Base-by-base conservation (phyloP, 257 asterid genomes). In the Penstemon eatonii region DNA sequence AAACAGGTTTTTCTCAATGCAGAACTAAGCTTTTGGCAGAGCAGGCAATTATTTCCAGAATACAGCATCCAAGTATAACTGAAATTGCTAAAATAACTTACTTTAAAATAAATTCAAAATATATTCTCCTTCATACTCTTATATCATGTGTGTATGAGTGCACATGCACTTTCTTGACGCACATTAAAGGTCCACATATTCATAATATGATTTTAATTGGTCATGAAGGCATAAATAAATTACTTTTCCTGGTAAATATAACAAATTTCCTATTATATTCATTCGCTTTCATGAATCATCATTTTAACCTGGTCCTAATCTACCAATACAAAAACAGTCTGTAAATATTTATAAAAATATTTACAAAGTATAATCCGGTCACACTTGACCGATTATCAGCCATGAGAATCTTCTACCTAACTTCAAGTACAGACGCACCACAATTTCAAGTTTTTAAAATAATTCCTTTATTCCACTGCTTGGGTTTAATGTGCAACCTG, bases 61-160 rank as follows among this genome's bases (percentile, higher is more conserved):
- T 59, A 43, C 19, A 65, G 9, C 47, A 54, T 49, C 4, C 36
- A 8, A 8, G 45, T 12, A 67, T 4, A 19, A 62, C n/a, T 13
- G 18, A 18, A 5, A 25, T 43, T 12, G 58, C 60, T 44, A 40
- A 36, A 11, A 46, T 42, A 52, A 56, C 57, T 63, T 33, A 3
- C 12, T 18, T 12, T 18, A n/a, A 42, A 56, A 43, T 63, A 37
- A 68, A 69, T 25, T 13, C 42, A 64, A 43, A 70, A 70, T 39
- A 49, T 64, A 19, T 59, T 11, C 65, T 56, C 39, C 10, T 40
- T 56, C n/a, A 15, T 49, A 45, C 63, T 56, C 36, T 12, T 10
- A 39, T n/a, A 56, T 12, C 2, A 25, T 57, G 36, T 25, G 19
- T 36, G 53, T 18, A 40, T 44, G 63, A 8, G 25, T 38, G 59